phyloP scores from a whole-genome alignment of 2,329 filamentous ascomycete genomes.

The Penicillium rolfsii region DNA sequence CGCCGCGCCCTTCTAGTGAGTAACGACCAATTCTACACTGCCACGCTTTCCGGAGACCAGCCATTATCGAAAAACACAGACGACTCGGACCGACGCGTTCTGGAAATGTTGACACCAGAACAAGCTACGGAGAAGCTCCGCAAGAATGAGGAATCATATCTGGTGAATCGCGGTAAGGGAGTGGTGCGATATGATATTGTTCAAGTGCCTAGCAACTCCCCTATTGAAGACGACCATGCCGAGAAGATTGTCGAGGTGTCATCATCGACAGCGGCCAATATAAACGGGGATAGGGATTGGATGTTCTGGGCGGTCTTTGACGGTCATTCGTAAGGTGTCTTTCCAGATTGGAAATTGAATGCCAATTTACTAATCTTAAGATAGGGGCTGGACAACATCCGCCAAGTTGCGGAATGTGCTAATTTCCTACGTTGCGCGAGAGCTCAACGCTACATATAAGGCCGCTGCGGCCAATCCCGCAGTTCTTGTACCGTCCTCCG shows the following conservation, averaged over 20 bases:
- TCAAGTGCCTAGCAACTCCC: conserved; percentile 93
- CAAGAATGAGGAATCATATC: conserved; percentile 86
- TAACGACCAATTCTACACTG: conserved; percentile 86
- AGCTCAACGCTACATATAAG: conserved; percentile 91
- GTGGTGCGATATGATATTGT: conserved; percentile 94
- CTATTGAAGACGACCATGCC: conserved; percentile 96
- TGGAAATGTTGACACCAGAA: conserved; percentile 96
- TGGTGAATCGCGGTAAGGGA: conserved; percentile 84
- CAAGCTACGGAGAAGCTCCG: conserved; percentile 89
- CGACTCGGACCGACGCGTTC: conserved; percentile 78
- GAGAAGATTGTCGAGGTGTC: conserved; percentile 97
- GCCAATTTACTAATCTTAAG: conserved; percentile 20
- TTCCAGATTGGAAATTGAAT: not conserved
- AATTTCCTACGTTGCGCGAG: conserved; percentile 88
- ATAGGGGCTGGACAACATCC: conserved; percentile 94
- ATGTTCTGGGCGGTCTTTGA: conserved; percentile 99
- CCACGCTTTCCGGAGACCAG: conserved; percentile 79
- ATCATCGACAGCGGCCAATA: conserved; percentile 58
- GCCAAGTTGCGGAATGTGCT: conserved; percentile 91
- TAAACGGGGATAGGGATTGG: conserved; percentile 76
- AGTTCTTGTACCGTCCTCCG: conserved; percentile 68
- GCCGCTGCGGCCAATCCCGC: conserved; percentile 63
- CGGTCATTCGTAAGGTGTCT: conserved; percentile 75
- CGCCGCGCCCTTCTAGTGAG: conserved; percentile 79
- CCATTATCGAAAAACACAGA: conserved; percentile 87